Conservation (phyloP, 352 stramenopile species). For the Pelagophyceae sp. region DNA sequence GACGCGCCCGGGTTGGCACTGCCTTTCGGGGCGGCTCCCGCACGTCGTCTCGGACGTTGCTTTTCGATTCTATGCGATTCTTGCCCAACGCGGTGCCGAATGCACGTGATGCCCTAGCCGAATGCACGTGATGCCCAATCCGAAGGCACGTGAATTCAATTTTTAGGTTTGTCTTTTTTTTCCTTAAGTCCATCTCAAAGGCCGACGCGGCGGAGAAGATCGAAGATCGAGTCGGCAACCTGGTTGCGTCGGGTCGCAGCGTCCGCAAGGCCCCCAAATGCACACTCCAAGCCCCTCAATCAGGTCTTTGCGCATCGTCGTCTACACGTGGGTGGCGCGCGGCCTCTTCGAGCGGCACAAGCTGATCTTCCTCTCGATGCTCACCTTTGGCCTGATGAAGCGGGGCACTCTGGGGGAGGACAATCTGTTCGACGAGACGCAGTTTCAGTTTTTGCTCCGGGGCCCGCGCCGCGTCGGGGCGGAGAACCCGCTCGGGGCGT, state of each 20-base stretch:
- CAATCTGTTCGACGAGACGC: constrained; percentile 78
- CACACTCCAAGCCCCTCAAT: too few species aligned
- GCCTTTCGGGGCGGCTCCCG: too few species aligned
- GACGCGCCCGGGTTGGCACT: too few species aligned
- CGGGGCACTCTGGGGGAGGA: constrained; percentile 83
- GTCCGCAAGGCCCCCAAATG: too few species aligned
- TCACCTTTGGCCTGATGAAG: constrained; percentile 96
- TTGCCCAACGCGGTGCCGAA: too few species aligned
- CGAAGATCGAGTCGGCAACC: constrained; percentile 74
- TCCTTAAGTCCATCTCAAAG: constrained; percentile 87
- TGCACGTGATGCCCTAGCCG: too few species aligned
- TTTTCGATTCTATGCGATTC: too few species aligned
- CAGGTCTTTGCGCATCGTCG: constrained; percentile 85
- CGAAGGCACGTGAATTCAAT: too few species aligned
- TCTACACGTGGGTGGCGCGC: constrained; percentile 89
- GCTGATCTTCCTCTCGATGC: constrained; percentile 87
- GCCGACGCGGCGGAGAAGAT: constrained; percentile 69
- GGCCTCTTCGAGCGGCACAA: constrained; percentile 92
- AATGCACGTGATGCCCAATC: too few species aligned
- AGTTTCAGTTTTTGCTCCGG: constrained; percentile 90
- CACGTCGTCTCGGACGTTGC: too few species aligned
- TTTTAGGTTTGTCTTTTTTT: constrained; percentile 92
- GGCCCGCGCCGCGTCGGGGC: constrained; percentile 58
- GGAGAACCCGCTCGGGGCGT: constrained; percentile 61
- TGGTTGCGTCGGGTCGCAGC: too few species aligned